phyloP scores from a whole-genome alignment of 2,329 filamentous ascomycete genomes.

The Phaeosphaeria sp. region DNA sequence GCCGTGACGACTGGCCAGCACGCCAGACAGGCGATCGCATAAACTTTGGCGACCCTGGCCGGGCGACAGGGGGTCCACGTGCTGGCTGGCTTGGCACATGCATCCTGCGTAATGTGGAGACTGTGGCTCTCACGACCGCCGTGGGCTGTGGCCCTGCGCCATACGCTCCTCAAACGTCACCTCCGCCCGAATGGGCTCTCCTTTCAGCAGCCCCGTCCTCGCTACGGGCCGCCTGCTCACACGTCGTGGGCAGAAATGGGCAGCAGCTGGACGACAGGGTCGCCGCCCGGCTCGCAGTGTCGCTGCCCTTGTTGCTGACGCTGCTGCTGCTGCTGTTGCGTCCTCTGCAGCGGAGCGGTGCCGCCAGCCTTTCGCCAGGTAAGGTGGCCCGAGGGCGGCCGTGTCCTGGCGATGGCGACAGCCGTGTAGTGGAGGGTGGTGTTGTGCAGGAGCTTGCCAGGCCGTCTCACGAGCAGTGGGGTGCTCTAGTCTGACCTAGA shows the following conservation, averaged over 20 bases:
- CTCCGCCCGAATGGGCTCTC: constrained; percentile 18
- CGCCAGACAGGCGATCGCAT: neutral
- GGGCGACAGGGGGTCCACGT: constrained; percentile 31
- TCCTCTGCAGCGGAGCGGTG: constrained; percentile 19
- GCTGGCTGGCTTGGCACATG: constrained; percentile 15
- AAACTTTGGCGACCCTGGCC: neutral
- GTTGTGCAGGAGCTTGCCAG: constrained; percentile 28
- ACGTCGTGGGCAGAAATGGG: constrained; percentile 3
- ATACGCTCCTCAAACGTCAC: constrained; percentile 29
- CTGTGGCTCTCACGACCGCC: neutral
- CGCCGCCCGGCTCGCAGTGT: neutral
- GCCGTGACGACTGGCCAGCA: neutral
- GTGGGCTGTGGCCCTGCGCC: constrained; percentile 6
- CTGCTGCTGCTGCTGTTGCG: constrained; percentile 14
- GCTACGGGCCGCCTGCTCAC: constrained; percentile 22
- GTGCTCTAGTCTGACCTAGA: constrained; percentile 25
- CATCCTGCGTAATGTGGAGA: neutral
- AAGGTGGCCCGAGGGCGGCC: constrained; percentile 26
- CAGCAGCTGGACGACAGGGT: neutral
- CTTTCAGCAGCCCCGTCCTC: constrained; percentile 15
- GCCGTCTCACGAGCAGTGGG: constrained; percentile 15
- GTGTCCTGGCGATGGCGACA: neutral
- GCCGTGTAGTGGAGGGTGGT: constrained; percentile 2
- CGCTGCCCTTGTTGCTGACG: constrained; percentile 4
- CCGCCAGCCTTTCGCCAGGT: constrained; percentile 15